These are phyloP conservation scores for Hypoxylon perforatum DNA, from an alignment of 495 filamentous ascomycete species.

Conservation along the genomic window DNA sequence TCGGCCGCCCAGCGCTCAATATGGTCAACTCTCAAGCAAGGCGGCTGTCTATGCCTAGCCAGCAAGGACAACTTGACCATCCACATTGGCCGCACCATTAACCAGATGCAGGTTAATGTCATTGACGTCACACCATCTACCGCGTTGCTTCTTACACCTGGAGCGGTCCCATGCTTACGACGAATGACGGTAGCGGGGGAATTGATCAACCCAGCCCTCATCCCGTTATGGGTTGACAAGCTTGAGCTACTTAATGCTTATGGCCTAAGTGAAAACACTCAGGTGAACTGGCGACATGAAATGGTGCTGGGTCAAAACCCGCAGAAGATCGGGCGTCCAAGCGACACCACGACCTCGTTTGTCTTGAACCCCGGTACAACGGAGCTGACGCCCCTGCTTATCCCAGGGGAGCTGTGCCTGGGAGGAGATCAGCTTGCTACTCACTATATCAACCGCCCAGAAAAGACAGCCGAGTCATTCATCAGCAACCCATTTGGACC, in stretches of 20 bases:
- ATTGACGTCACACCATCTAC: background rate
- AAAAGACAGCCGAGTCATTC: background rate
- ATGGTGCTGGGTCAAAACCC: background rate
- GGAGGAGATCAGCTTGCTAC: background rate
- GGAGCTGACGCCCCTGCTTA: background rate
- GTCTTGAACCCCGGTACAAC: background rate
- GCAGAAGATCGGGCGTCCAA: background rate
- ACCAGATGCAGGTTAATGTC: background rate
- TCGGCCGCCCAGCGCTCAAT: background rate
- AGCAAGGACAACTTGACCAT: background rate
- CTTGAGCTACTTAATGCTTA: background rate
- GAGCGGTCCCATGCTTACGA: background rate
- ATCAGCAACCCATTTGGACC: background rate
- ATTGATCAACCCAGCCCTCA: background rate
- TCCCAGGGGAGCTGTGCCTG: background rate
- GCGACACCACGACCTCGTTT: background rate
- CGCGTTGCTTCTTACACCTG: background rate
- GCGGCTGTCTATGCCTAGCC: constrained; percentile 1
- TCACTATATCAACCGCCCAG: background rate
- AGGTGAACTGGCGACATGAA: background rate
- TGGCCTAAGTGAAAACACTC: constrained; percentile 1
- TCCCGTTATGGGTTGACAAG: background rate
- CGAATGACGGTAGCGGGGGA: constrained; percentile 1
- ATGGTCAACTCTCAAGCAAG: background rate
- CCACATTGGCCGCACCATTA: background rate